Percentiles rank a stretch among this genome's conserved stretches.
Evolutionary conservation across 352 stramenopile species (phyloP).

Genomic region (Aphanomyces astaci): DNA sequence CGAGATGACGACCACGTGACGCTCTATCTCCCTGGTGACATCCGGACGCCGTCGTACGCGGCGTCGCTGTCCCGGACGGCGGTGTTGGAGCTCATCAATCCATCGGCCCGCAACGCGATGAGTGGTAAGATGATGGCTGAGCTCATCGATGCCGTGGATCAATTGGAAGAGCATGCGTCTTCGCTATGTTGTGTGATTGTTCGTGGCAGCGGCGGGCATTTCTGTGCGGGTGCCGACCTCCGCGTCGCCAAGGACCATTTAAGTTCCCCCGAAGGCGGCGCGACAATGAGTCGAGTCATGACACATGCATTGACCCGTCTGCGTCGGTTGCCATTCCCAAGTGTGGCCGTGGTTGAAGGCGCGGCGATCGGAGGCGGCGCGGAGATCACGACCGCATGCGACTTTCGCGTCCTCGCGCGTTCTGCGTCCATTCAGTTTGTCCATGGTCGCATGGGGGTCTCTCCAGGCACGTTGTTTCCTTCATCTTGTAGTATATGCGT

Average conservation of each 20-base stretch:
- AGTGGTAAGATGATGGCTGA: slow-evolving; percentile 86
- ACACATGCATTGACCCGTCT: slow-evolving; percentile 62
- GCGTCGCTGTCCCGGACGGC: slow-evolving; percentile 37
- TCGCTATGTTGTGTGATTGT: slow-evolving; percentile 60
- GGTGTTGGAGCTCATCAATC: slow-evolving; percentile 65
- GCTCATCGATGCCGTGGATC: slow-evolving; percentile 53
- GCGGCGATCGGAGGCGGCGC: slow-evolving; percentile 75
- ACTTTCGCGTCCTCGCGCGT: slow-evolving; percentile 62
- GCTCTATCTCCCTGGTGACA: slow-evolving; percentile 9
- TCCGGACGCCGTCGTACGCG: not conserved
- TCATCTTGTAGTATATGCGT: not conserved
- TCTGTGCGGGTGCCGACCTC: slow-evolving; percentile 80
- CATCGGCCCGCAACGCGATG: slow-evolving; percentile 57
- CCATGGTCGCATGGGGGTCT: slow-evolving; percentile 74
- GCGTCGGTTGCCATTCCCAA: slow-evolving; percentile 67
- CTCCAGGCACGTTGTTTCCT: slow-evolving; percentile 29
- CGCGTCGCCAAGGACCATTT: slow-evolving; percentile 67
- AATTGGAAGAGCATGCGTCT: slow-evolving; percentile 49
- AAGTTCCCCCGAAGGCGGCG: slow-evolving; percentile 52
- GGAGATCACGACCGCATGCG: slow-evolving; percentile 71
- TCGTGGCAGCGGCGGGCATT: slow-evolving; percentile 51
- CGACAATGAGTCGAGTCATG: slow-evolving; percentile 67
- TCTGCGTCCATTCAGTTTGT: slow-evolving; percentile 80
- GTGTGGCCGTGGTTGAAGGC: slow-evolving; percentile 68
- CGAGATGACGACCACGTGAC: not conserved